Evolutionary conservation across 208 protist species (phyloP), one percentile per base, ranked within the genome.

Genomic region (Hexamita inflata): DNA sequence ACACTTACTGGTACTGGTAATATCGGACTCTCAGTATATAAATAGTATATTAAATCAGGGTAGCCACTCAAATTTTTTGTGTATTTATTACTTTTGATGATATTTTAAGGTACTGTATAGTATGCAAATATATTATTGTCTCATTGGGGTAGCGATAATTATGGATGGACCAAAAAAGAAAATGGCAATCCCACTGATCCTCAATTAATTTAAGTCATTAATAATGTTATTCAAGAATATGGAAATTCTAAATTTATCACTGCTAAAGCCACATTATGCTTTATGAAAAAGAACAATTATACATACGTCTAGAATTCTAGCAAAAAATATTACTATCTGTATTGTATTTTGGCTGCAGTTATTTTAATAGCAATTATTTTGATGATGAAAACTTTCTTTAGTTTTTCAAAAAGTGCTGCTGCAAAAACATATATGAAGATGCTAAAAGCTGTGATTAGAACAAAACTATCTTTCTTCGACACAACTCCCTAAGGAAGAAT

Each of bases 381-480:
- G 7, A 19, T 30, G 38, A 9, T 7, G n/a, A 45, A 42, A 32
- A 15, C 40, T 45, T 70, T 57, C 9, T 42, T 57, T 49, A 57
- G 9, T 42, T 39, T n/a, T 38, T 75, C 19, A 61, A 24, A 76
- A 35, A 26, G 53, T 32, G 78, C 77, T 30, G n/a, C 77, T 29
- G 58, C 35, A 26, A 26, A 26, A 29, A 32, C 78, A 32, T 77
- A 83, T 49, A 41, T 39, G 0, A 26, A 32, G 0, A 70, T 83
- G 15, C 0, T 79, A 0, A 39, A 59, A 0, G 32, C 53, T 38
- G 75, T 84, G 15, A 60, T 77, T 40, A 39, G 45, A n/a, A 38
- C 9, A 38, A 85, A 80, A 13, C 45, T 78, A 40, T 60, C 35
- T 13, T 81, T 78, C 40, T 81, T 81, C 39, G 65, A 78, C 40